Evolutionary conservation across 2,329 filamentous ascomycete genomes (phyloP).

Genomic region (Xylaria sp.): DNA sequence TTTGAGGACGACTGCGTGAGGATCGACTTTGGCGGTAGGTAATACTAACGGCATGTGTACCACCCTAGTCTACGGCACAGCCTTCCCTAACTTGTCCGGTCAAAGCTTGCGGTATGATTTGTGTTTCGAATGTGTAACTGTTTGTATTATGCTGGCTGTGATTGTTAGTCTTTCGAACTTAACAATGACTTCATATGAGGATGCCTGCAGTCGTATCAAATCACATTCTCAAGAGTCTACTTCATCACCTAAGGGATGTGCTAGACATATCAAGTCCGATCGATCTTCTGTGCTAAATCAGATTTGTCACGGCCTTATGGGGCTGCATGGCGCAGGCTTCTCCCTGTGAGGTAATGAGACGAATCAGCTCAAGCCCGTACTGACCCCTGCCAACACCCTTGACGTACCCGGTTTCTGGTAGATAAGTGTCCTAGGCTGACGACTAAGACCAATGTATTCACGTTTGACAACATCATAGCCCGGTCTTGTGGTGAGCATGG

Average conservation of each 20-base stretch:
- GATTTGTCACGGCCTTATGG: not conserved
- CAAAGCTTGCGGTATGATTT: not conserved
- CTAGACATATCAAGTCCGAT: not conserved
- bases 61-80: not conserved
- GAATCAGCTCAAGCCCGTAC: not conserved
- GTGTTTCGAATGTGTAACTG: not conserved
- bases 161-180: not conserved
- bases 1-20: not conserved
- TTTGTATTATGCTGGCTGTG: not conserved
- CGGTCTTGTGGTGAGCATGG: not conserved
- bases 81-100: not conserved
- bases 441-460: not conserved
- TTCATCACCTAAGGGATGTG: not conserved
- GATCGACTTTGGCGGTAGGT: not conserved
- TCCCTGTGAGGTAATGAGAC: not conserved
- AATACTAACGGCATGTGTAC: not conserved
- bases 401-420: not conserved
- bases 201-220: too few relatives aligned
- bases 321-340: not conserved
- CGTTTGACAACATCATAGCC: conserved; percentile 15
- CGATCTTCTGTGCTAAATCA: not conserved
- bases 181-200: not conserved
- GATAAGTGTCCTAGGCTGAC: not conserved
- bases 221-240: not conserved
- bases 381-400: conserved; percentile 3